Percentiles rank a stretch among this genome's conserved stretches.
These are phyloP conservation scores for Chalara sp. DNA, from an alignment of 2,329 filamentous ascomycete species.

Conservation along the genomic window DNA sequence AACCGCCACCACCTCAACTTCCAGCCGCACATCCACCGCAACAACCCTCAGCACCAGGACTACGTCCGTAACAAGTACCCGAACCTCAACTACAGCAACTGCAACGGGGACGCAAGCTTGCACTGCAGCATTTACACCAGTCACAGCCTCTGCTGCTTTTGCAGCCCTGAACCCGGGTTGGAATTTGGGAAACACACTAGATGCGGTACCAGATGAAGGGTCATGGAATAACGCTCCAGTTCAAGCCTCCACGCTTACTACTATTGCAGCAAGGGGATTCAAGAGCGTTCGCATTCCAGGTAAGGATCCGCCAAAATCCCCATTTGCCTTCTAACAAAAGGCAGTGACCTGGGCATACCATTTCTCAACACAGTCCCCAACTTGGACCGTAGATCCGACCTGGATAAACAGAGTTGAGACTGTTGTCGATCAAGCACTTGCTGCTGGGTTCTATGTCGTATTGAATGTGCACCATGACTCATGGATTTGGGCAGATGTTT, in stretches of 20 bases:
- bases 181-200: conserved; percentile 56
- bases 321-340: background rate
- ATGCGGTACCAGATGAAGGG: conserved; percentile 47
- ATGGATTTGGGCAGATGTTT: conserved; percentile 44
- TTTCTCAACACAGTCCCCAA: conserved; percentile 41
- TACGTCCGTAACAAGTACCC: too few species aligned
- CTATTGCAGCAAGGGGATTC: conserved; percentile 46
- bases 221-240: conserved; percentile 50
- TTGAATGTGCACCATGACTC: conserved; percentile 56
- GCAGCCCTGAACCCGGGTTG: conserved; percentile 39
- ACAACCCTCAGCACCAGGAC: too few species aligned
- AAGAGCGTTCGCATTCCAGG: conserved; percentile 50
- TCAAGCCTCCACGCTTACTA: conserved; percentile 40
- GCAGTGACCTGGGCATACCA: conserved; percentile 52
- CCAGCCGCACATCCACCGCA: too few species aligned
- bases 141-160: conserved; percentile 16
- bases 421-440: conserved; percentile 48
- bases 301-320: conserved; percentile 11
- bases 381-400: conserved; percentile 44
- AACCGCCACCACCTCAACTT: too few species aligned
- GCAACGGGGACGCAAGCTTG: conserved; percentile 2
- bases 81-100: conserved; percentile 1
- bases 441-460: conserved; percentile 43
- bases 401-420: conserved; percentile 52
- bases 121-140: conserved; percentile 13